Percentiles rank a stretch among this genome's conserved stretches.
Conservation (phyloP, 768 basidiomycete genomes). For the Mycena latifolia region DNA sequence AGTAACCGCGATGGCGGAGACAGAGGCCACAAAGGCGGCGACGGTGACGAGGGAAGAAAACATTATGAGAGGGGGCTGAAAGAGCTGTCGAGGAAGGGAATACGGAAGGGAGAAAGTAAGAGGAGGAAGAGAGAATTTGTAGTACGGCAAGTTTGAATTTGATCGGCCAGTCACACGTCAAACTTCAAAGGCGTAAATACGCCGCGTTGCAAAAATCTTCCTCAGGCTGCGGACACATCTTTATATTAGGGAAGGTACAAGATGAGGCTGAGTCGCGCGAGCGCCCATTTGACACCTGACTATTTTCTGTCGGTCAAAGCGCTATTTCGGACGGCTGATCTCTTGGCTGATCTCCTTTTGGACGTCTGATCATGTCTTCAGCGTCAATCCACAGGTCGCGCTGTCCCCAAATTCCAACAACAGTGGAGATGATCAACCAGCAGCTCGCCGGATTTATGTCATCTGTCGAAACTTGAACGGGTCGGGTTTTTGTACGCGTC, state of each 20-base stretch:
- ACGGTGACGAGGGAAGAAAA: slow-evolving; percentile 51
- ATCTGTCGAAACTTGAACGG: slow-evolving; percentile 13
- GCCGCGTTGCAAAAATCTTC: no score
- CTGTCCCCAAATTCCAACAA: slow-evolving; percentile 83
- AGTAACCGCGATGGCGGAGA: slow-evolving; percentile 73
- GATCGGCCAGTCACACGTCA: no score
- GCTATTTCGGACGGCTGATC: slow-evolving; percentile 42
- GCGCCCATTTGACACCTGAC: not conserved
- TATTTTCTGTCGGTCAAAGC: slow-evolving; percentile 8
- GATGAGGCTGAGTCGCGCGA: no score
- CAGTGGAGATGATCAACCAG: slow-evolving; percentile 79
- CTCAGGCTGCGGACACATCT: no score
- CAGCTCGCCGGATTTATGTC: slow-evolving; percentile 48
- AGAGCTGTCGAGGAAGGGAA: slow-evolving; percentile 32
- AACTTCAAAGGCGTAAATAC: no score
- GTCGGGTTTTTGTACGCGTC: slow-evolving; percentile 32
- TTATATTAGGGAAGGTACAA: no score
- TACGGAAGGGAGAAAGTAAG: slow-evolving; percentile 24
- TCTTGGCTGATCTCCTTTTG: no score
- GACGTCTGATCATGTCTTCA: slow-evolving; percentile 59
- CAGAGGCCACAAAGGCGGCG: slow-evolving; percentile 67
- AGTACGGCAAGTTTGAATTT: slow-evolving; percentile 6
- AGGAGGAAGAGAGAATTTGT: slow-evolving; percentile 30
- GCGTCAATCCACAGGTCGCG: slow-evolving; percentile 86
- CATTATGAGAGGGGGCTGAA: slow-evolving; percentile 52